Percentiles rank a stretch among this genome's conserved stretches.
phyloP scores from a whole-genome alignment of 768 basidiomycete species.

The Agaricus sinodeliciosus region DNA sequence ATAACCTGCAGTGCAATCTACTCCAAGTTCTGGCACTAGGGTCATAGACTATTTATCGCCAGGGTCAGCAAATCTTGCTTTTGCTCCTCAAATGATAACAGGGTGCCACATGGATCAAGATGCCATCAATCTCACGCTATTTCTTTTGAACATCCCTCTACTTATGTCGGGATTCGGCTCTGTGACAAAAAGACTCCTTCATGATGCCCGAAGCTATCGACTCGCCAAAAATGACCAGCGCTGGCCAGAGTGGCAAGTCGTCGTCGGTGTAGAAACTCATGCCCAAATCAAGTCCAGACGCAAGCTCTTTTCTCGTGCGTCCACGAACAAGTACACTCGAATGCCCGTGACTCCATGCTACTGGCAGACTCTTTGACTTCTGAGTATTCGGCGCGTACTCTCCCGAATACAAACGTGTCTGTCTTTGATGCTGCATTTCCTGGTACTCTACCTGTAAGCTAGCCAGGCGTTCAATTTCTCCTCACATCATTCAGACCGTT shows the following conservation, averaged over 20 bases:
- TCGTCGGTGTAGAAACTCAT: constrained; percentile 94
- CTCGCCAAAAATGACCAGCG: constrained; percentile 29
- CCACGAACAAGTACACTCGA: neutral
- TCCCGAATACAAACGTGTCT: constrained; percentile 69
- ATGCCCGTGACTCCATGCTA: neutral
- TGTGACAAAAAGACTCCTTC: constrained; percentile 16
- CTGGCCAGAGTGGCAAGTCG: constrained; percentile 86
- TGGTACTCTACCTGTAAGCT: constrained; percentile 82
- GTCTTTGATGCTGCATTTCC: constrained; percentile 87
- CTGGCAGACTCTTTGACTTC: constrained; percentile 34
- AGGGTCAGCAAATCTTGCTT: too few relatives aligned
- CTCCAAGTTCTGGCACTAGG: too few relatives aligned
- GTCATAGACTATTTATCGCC: too few relatives aligned
- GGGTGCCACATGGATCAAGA: too few relatives aligned
- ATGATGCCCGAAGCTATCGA: constrained; percentile 25
- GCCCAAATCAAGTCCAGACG: constrained; percentile 83
- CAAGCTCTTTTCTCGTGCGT: constrained; percentile 83
- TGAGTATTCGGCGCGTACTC: constrained; percentile 21
- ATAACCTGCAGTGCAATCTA: too few relatives aligned
- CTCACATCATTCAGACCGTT: neutral
- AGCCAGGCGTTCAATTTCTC: neutral
- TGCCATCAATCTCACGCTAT: too few relatives aligned
- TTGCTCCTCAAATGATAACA: too few relatives aligned
- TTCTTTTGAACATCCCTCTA: too few relatives aligned
- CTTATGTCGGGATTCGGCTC: neutral